Conservation (phyloP, 805 yeast species). For the Osmozyma mogii region DNA sequence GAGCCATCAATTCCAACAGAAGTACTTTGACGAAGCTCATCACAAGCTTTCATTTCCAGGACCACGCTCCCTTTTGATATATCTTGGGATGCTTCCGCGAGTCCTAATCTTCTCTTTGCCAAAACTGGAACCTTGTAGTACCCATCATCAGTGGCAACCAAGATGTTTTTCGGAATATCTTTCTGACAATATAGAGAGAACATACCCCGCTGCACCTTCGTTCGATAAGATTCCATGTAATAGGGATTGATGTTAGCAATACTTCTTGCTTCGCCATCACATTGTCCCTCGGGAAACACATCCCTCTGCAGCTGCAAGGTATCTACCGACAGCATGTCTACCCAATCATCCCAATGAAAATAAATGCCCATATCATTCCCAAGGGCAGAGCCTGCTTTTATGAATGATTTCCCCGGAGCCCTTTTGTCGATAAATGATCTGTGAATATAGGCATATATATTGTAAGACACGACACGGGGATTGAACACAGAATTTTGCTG, state of each 20-base stretch:
- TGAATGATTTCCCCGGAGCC: too few species aligned
- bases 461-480: conserved; percentile 17
- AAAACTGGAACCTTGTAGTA: conserved; percentile 22
- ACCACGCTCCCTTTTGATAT: too few species aligned
- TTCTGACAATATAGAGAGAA: conserved; percentile 24
- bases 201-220: conserved; percentile 27
- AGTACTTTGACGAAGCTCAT: too few species aligned
- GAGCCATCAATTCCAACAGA: too few species aligned
- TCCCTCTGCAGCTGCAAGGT: conserved; percentile 12
- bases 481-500: conserved; percentile 17
- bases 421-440: too few species aligned
- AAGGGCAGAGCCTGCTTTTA: too few species aligned
- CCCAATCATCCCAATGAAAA: conserved; percentile 37
- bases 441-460: too few species aligned
- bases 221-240: conserved; percentile 25
- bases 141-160: conserved; percentile 17
- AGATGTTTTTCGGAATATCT: conserved; percentile 20
- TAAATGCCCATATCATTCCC: conserved; percentile 18
- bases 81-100: too few species aligned
- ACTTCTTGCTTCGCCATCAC: conserved; percentile 13
- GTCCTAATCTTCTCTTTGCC: conserved; percentile 18
- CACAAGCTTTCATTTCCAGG: too few species aligned
- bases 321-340: conserved; percentile 22
- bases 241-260: conserved; percentile 25
- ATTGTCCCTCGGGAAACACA: conserved; percentile 14